Evolutionary conservation across 1,139 yeast genomes (phyloP).

Genomic region (Fermentozyma sake): DNA sequence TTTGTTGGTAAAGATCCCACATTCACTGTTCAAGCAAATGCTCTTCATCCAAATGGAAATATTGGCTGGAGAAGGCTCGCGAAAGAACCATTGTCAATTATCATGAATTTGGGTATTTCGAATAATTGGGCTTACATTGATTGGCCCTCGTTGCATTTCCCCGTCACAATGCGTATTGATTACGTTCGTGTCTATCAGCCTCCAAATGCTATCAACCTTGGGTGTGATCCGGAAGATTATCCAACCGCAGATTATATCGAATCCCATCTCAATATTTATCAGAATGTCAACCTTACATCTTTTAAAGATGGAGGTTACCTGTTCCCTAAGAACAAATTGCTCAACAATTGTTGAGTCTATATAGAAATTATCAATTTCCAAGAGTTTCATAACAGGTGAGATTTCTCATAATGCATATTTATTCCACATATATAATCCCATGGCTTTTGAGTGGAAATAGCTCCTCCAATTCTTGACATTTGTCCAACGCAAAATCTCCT

Average conservation of each 20-base stretch:
- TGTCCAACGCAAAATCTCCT: conserved; percentile 50
- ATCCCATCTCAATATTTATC: conserved; percentile 18
- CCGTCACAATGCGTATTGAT: conserved; percentile 19
- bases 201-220: conserved; percentile 16
- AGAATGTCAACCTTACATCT: conserved; percentile 18
- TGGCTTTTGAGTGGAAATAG: conserved; percentile 13
- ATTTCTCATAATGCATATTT: too few relatives aligned
- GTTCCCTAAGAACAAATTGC: conserved; percentile 19
- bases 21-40: conserved; percentile 19
- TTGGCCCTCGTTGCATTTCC: conserved; percentile 24
- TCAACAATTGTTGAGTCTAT: conserved; percentile 1
- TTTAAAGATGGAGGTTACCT: conserved; percentile 21
- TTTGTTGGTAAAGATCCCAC: conserved; percentile 23
- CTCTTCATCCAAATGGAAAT: conserved; percentile 27
- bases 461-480: conserved; percentile 13
- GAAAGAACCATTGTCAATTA: conserved; percentile 25
- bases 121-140: conserved; percentile 29
- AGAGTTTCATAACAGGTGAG: too few relatives aligned
- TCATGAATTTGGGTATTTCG: conserved; percentile 25
- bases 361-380: too few relatives aligned
- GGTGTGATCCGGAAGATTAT: conserved; percentile 23
- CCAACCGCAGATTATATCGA: conserved; percentile 24
- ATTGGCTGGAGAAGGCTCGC: conserved; percentile 20
- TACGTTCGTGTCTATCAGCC: conserved; percentile 26
- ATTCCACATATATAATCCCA: conserved; percentile 15